A percentile compares a stretch with the other conserved stretches of the same genome.
Evolutionary conservation across 2,329 filamentous ascomycete species (phyloP).

Genomic region (Drechslerella stenobrocha): DNA sequence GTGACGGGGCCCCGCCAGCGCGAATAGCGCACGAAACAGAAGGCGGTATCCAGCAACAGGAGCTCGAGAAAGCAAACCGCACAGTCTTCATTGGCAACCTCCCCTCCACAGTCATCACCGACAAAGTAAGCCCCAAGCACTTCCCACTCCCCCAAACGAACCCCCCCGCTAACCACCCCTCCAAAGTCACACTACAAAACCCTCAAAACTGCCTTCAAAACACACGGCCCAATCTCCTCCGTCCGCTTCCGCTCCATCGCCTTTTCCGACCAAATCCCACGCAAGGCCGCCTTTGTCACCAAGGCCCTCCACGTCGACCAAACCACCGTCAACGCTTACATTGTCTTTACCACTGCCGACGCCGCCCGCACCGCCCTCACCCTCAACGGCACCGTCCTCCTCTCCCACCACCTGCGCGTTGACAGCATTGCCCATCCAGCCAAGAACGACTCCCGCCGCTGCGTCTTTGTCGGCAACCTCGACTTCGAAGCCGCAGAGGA

Average conservation of each 20-base stretch:
- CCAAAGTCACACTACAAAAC: constrained; percentile 61
- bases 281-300: constrained; percentile 91
- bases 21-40: constrained; percentile 60
- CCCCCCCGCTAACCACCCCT: constrained; percentile 59
- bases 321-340: constrained; percentile 91
- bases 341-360: constrained; percentile 74
- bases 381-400: constrained; percentile 80
- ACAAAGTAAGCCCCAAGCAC: constrained; percentile 68
- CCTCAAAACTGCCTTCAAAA: constrained; percentile 51
- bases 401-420: constrained; percentile 85
- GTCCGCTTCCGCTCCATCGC: constrained; percentile 92
- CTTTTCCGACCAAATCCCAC: constrained; percentile 78
- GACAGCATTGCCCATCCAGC: constrained; percentile 88
- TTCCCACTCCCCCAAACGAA: constrained; percentile 71
- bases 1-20: constrained; percentile 49
- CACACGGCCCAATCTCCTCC: constrained; percentile 69
- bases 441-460: constrained; percentile 79
- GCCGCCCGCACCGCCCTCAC: constrained; percentile 76
- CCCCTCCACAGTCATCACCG: constrained; percentile 77
- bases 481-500: constrained; percentile 97
- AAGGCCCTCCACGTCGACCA: constrained; percentile 91
- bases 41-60: constrained; percentile 58
- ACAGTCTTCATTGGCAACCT: constrained; percentile 95
- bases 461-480: constrained; percentile 94
- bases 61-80: constrained; percentile 81